Evolutionary conservation across 345 rosid genomes (phyloP), one percentile per base, ranked within the genome.

Genomic region (Gossypium stocksii): DNA sequence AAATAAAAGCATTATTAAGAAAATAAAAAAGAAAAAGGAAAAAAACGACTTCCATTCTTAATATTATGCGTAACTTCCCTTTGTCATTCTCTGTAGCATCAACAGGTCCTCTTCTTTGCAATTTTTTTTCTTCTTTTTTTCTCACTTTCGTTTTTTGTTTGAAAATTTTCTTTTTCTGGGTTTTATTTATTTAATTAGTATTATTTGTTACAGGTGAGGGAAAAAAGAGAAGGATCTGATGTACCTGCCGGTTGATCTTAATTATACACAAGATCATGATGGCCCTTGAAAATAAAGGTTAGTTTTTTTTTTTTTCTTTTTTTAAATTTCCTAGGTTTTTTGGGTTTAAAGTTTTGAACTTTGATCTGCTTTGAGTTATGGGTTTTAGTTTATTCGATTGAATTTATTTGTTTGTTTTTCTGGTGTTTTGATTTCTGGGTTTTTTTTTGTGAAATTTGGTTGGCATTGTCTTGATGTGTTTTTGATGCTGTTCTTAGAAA

Each of bases 211-310:
- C 78, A 88, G 92, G 87, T 79, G 83, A 76, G 85, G 41, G 76
- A 10, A 66, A 53, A 25, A 52, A 76, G 86, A 78, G 80, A 80
- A 82, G 80, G 88, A 89, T 89, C 90, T 89, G 85, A 89, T 86
- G 90, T 87, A 84, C 89, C 71, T 77, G 82, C 87, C 70, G 77
- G 87, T 75, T 71, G 84, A 81, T 86, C 87, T 79, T 80, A 77
- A 82, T 82, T 80, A 82, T 63, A 66, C 63, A 51, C 74, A 66
- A 67, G 84, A 83, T 81, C 89, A 81, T 78, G 86, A 85, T 86
- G 91, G 84, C 90, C 83, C 85, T 85, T 80, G 90, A 86, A 73
- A 77, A 83, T 77, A 85, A 86, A 86, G 91, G 91, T 88, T 6
- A 9, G 66, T 27, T 72, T 44, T 20, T 60, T 34, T 20, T 19